A percentile compares a stretch with the other conserved stretches of the same genome.
Evolutionary conservation across 2,329 filamentous ascomycete genomes (phyloP).

Genomic region (Pseudogymnoascus sp.): DNA sequence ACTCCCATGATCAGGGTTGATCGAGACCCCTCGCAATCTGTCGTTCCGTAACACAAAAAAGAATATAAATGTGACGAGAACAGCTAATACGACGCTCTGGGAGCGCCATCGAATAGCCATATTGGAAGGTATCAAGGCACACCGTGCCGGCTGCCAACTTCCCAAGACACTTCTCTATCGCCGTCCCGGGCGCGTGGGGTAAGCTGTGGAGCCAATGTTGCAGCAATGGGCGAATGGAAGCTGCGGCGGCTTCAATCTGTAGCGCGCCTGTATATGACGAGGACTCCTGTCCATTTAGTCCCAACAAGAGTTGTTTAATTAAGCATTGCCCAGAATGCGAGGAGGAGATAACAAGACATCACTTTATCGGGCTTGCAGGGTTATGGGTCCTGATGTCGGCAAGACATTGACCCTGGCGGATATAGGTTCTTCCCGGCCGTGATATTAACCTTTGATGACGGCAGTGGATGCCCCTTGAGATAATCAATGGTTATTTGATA

Average conservation of each 20-base stretch:
- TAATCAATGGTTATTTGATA: not conserved
- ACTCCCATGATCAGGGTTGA: not conserved
- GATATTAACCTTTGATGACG: not conserved
- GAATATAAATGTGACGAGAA: not conserved
- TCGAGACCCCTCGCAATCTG: not conserved
- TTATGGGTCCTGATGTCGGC: not conserved
- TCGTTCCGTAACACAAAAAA: not conserved
- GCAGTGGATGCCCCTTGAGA: not conserved
- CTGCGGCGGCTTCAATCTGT: not conserved
- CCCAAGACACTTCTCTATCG: not conserved
- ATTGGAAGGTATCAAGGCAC: not conserved
- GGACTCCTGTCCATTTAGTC: not conserved
- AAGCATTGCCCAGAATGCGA: constrained; percentile 1
- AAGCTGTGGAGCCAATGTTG: not conserved
- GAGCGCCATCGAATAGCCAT: constrained; percentile 1
- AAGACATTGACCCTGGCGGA: not conserved
- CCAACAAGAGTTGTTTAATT: not conserved
- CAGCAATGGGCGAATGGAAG: not conserved
- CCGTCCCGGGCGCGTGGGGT: not conserved
- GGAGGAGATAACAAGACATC: not conserved
- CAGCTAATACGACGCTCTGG: not conserved
- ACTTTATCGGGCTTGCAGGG: constrained; percentile 1
- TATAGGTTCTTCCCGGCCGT: not conserved
- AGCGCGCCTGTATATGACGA: not conserved
- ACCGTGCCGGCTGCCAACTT: not conserved